Base-by-base conservation (phyloP, 345 rosid genomes). In the Heritiera littoralis region DNA sequence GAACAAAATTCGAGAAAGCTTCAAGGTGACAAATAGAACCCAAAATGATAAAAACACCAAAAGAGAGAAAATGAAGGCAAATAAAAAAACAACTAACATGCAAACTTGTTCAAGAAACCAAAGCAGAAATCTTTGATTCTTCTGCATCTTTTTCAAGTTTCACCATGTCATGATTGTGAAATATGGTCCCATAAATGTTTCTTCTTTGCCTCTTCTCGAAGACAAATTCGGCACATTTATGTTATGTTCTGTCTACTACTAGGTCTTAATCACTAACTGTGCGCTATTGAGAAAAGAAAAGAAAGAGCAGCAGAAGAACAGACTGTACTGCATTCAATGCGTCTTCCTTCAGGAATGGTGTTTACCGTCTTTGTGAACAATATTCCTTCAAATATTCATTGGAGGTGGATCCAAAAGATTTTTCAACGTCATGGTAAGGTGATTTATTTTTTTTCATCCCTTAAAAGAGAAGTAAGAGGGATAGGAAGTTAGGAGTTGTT, bases 121-220 rank as follows among this genome's bases (percentile, higher is more conserved):
- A 77, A 70, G 83, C 81, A 80, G 95, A 86, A 86, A 90, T 88
- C 79, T 32, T 74, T 14, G 97, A 92, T 63, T 91, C 93, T 83
- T 88, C 87, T 77, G 75, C 87, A 77, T 89, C 97, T 83, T 92
- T 91, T 87, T 94, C 95, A 48, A 92, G 90, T 84, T 80, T 86
- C 61, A 86, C 76, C 71, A 92, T 78, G 86, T 92, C 94, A 64
- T 88, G 88, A 49, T 86, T 83, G 77, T 84, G 87, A 86, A 94
- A 88, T 67, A 90, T 59, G 55, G 92, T 23, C 28, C 28, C 28
- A 23, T 23, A 23, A 51, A 40, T 40, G 71, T 66, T 66, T 7
- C 28, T 40, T 41, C 74, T 9, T 20, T 46, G 32, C 43, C 56
- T 70, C 30, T 13, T 70, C 30, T 4, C 32, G 58, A 23, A 46